Conservation (phyloP, 257 asterid genomes). For the Linaria vulgaris region DNA sequence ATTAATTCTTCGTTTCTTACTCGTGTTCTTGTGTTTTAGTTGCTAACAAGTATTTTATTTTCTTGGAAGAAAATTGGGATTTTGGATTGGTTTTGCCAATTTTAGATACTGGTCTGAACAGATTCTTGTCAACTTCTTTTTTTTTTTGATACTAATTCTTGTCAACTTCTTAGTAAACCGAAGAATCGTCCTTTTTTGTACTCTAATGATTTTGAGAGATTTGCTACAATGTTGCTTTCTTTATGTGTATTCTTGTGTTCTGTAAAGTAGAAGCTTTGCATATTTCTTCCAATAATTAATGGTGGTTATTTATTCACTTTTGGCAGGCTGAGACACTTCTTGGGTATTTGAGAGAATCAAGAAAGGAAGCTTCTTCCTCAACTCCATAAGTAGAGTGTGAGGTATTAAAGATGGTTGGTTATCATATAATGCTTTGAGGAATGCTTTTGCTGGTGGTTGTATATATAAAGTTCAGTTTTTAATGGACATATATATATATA, state of each 20-base stretch:
- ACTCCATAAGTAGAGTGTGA: slow-evolving; percentile 50
- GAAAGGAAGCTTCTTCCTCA: slow-evolving; percentile 81
- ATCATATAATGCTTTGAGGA: slow-evolving; percentile 35
- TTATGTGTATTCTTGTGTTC: background rate
- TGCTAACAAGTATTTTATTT: background rate
- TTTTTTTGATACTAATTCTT: too few relatives aligned
- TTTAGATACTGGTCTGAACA: background rate
- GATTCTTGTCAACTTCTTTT: slow-evolving; percentile 7
- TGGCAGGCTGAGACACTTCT: slow-evolving; percentile 94
- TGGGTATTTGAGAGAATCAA: slow-evolving; percentile 87
- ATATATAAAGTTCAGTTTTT: slow-evolving; percentile 42
- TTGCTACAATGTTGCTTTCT: slow-evolving; percentile 27
- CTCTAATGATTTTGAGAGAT: slow-evolving; percentile 26
- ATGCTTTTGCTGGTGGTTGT: slow-evolving; percentile 50
- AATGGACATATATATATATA: slow-evolving; percentile 60
- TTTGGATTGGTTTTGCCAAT: background rate
- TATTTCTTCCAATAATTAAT: too few relatives aligned
- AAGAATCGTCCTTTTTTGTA: background rate
- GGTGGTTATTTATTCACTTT: slow-evolving; percentile 21
- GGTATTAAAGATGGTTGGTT: slow-evolving; percentile 27
- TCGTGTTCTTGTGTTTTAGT: background rate
- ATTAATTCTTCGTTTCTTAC: background rate
- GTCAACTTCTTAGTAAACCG: background rate
- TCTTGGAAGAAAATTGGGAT: background rate
- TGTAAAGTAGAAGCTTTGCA: slow-evolving; percentile 24